phyloP scores from a whole-genome alignment of 2,329 filamentous ascomycete species.

The Alternaria ethzedia region DNA sequence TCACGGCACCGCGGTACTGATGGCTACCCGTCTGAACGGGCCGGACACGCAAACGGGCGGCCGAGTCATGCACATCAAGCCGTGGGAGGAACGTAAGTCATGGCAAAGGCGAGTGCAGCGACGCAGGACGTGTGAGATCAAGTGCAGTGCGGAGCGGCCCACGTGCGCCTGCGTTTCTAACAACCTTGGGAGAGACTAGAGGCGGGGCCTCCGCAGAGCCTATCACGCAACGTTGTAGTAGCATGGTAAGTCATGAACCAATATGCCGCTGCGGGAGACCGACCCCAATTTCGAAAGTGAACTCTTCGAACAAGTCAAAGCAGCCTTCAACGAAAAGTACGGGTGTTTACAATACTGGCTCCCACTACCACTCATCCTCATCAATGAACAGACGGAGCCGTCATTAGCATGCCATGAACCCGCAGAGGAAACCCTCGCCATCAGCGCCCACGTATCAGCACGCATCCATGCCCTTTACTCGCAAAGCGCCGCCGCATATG shows the following conservation, averaged over 20 bases:
- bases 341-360: constrained; percentile 10
- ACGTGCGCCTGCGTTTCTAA: neutral
- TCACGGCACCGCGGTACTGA: no score
- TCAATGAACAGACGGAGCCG: constrained; percentile 8
- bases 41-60: neutral
- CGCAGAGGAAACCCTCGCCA: constrained; percentile 12
- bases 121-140: neutral
- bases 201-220: neutral
- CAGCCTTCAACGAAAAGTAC: constrained; percentile 15
- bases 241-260: neutral
- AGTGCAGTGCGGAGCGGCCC: neutral
- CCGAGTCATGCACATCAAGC: neutral
- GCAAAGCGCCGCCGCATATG: constrained; percentile 8
- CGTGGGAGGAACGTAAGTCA: neutral
- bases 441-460: constrained; percentile 11
- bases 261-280: constrained; percentile 16
- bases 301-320: constrained; percentile 13
- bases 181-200: neutral
- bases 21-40: neutral
- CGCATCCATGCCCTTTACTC: constrained; percentile 17
- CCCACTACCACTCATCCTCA: constrained; percentile 16
- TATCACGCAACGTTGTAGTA: neutral
- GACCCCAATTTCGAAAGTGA: constrained; percentile 15
- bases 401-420: constrained; percentile 14
- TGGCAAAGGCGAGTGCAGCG: neutral